Evolutionary conservation across 257 asterid genomes (phyloP).

Genomic region (Lithospermum erythrorhizon): DNA sequence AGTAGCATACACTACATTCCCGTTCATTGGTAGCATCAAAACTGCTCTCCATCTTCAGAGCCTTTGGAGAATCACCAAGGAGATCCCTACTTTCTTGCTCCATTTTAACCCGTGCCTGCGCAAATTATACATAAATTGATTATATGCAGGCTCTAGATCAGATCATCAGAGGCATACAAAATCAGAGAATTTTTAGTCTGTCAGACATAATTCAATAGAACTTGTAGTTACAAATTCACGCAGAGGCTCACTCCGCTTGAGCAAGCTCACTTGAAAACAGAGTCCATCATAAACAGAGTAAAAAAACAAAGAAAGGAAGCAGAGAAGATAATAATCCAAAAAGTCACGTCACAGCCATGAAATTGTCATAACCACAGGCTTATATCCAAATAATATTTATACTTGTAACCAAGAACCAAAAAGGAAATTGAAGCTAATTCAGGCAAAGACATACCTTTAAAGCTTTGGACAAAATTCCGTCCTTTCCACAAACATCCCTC

Average conservation of each 20-base stretch:
- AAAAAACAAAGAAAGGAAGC: too few species aligned
- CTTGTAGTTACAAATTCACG: background rate
- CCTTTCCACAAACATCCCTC: slow-evolving; percentile 90
- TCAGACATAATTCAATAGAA: too few species aligned
- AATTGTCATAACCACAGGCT: background rate
- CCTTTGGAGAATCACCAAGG: slow-evolving; percentile 71
- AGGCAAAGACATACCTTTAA: slow-evolving; percentile 44
- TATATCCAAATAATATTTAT: slow-evolving; percentile 9
- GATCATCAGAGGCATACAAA: background rate
- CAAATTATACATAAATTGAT: background rate
- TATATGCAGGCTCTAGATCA: background rate
- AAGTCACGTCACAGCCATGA: background rate
- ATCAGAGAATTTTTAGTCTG: too few species aligned
- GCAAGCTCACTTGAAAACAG: too few species aligned
- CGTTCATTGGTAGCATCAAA: slow-evolving; percentile 88
- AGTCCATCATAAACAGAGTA: too few species aligned
- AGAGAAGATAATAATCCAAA: too few species aligned
- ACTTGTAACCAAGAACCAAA: slow-evolving; percentile 1
- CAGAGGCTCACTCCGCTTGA: too few species aligned
- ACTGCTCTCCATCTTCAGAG: slow-evolving; percentile 89
- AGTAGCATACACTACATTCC: slow-evolving; percentile 87
- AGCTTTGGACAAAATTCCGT: slow-evolving; percentile 69
- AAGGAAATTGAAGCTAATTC: background rate
- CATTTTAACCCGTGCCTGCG: slow-evolving; percentile 74
- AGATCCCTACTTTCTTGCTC: slow-evolving; percentile 69